Percentiles rank a stretch among this genome's conserved stretches.
Conservation (phyloP, 208 protist genomes). For the Spongospora subterranea region DNA sequence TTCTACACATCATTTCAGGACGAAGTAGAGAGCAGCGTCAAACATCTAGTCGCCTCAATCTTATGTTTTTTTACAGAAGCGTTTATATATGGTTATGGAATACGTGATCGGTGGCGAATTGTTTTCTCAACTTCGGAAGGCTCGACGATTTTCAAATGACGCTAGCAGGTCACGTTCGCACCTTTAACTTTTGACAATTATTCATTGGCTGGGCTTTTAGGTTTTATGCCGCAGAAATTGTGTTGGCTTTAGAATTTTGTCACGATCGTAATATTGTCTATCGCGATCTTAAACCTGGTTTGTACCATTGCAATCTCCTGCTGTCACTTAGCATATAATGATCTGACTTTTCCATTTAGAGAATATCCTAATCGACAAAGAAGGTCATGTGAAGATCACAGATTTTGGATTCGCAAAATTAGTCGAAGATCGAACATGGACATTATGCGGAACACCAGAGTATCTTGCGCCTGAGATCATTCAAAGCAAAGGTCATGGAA, state of each 20-base stretch:
- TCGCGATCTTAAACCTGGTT: slow-evolving; percentile 76
- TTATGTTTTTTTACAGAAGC: neutral
- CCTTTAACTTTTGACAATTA: neutral
- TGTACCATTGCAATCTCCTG: neutral
- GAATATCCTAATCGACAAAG: slow-evolving; percentile 78
- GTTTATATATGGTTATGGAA: slow-evolving; percentile 72
- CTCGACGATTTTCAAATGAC: slow-evolving; percentile 75
- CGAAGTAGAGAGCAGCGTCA: neutral
- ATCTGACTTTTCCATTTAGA: too few species aligned
- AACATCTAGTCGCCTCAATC: neutral
- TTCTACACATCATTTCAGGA: slow-evolving; percentile 70
- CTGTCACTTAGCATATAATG: slow-evolving; percentile 70
- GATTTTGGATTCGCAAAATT: slow-evolving; percentile 88
- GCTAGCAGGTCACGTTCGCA: neutral
- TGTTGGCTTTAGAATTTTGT: slow-evolving; percentile 66
- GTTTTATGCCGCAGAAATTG: slow-evolving; percentile 63
- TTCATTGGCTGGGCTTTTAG: neutral
- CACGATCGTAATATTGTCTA: slow-evolving; percentile 78
- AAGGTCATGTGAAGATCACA: slow-evolving; percentile 84
- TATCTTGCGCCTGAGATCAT: slow-evolving; percentile 69
- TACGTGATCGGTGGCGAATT: slow-evolving; percentile 74
- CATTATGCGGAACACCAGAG: slow-evolving; percentile 64
- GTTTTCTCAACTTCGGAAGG: slow-evolving; percentile 71
- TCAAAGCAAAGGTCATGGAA: slow-evolving; percentile 75
- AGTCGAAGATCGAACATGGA: slow-evolving; percentile 59